phyloP scores from a whole-genome alignment of 306 rosid genomes.

The Castanopsis chinensis region DNA sequence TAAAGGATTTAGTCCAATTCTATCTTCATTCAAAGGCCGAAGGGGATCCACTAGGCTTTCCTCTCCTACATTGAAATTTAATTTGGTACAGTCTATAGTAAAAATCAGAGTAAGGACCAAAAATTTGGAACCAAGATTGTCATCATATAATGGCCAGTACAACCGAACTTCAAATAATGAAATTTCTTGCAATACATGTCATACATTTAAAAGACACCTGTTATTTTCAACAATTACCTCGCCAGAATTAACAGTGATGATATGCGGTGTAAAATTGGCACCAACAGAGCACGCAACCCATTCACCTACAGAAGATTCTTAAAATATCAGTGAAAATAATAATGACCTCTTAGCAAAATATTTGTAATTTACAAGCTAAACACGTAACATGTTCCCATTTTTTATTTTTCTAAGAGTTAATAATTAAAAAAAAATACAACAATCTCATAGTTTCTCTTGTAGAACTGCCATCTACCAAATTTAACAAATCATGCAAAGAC shows the following conservation, averaged over 20 bases:
- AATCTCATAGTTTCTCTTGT: background rate
- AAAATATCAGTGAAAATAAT: slow-evolving; percentile 4
- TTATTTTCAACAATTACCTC: slow-evolving; percentile 55
- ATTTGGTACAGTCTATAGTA: background rate
- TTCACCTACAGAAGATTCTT: slow-evolving; percentile 52
- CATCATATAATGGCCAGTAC: background rate
- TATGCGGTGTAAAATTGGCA: slow-evolving; percentile 90
- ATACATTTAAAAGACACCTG: background rate
- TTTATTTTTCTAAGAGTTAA: background rate
- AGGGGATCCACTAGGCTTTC: background rate
- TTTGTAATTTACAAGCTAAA: background rate
- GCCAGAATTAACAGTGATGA: slow-evolving; percentile 84
- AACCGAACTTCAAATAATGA: slow-evolving; percentile 8
- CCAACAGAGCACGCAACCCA: slow-evolving; percentile 91
- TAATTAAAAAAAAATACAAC: background rate
- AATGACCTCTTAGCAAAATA: background rate
- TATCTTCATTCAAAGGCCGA: background rate
- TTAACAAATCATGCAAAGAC: background rate
- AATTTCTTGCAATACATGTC: background rate
- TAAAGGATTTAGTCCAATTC: background rate
- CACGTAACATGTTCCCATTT: background rate
- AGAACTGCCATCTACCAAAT: background rate
- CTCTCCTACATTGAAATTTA: background rate
- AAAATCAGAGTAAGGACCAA: background rate
- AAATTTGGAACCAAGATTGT: background rate